Base-by-base conservation (phyloP, 306 rosid genomes). In the Coriaria nepalensis region DNA sequence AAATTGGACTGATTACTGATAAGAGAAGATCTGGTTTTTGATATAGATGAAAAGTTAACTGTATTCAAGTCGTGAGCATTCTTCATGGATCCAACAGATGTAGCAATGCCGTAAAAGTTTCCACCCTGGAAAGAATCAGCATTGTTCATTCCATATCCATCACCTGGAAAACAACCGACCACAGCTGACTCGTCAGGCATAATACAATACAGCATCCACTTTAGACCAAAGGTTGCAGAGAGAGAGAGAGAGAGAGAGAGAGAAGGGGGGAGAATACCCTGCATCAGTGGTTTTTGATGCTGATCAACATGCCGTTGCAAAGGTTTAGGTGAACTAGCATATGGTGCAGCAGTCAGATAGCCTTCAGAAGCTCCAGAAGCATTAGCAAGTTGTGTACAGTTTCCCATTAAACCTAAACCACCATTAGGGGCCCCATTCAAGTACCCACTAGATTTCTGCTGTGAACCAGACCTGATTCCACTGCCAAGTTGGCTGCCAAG, bases 381-480 rank as follows among this genome's bases (percentile, higher is more conserved):
- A 58, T 77, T 79, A 37, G 61, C 71, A 52, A 66, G 60, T 47
- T 75, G 86, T 29, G 68, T 47, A 59, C 55, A 78, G 70, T 69
- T 86, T 57, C 81, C 94, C 39, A 79, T 68, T 79, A 78, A 77
- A 50, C 98, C 98, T 56, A 71, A 44, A 47, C 87, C 81, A 50
- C 74, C 73, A 74, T 60, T 78, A 13, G 74, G 11, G 56, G 80
- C 60, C 59, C 95, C 95, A 81, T 81, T 90, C 50, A 95, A 35
- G 68, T 76, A 68, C 35, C 81, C 81, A 79, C 66, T 78, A n/a
- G 90, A 47, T 65, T 81, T 90, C 66, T 71, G 87, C 61, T 62
- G 87, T 53, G 85, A 64, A 49, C 72, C 71, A 54, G 98, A 71
- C 73, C 87, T 77, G 50, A 81, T 75, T 70, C 92, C 94, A 75